phyloP scores from a whole-genome alignment of 2,329 filamentous ascomycete genomes.

The Penicillium sumatraense region DNA sequence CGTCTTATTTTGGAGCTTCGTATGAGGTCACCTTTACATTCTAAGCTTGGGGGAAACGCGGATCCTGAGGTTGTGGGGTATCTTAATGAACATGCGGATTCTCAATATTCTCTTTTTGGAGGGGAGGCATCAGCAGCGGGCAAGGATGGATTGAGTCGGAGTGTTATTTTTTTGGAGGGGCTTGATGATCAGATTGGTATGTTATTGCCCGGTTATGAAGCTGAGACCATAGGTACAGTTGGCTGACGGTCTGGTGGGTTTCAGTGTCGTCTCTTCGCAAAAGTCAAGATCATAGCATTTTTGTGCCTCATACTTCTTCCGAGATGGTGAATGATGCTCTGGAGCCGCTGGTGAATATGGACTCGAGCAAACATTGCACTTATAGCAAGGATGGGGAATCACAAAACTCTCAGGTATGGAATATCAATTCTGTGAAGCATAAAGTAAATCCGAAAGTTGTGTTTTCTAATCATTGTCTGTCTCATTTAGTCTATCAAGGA shows the following conservation, averaged over 20 bases:
- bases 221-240: too few relatives aligned
- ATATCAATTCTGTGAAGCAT: constrained; percentile 13
- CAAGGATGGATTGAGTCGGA: constrained; percentile 27
- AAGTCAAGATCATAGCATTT: constrained; percentile 14
- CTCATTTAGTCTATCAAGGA: constrained; percentile 23
- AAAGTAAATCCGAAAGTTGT: neutral
- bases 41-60: constrained; percentile 41
- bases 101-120: constrained; percentile 57
- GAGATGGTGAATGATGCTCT: constrained; percentile 15
- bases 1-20: constrained; percentile 50
- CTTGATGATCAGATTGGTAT: constrained; percentile 65
- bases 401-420: constrained; percentile 13
- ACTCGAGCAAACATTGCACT: constrained; percentile 16
- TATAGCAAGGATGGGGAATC: constrained; percentile 12
- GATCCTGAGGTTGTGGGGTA: constrained; percentile 58
- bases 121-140: too few relatives aligned
- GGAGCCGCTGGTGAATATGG: constrained; percentile 6
- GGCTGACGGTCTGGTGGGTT: constrained; percentile 7
- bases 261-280: constrained; percentile 23
- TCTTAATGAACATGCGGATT: constrained; percentile 65
- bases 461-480: neutral
- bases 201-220: too few relatives aligned
- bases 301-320: constrained; percentile 21
- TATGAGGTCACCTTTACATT: constrained; percentile 55
- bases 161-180: constrained; percentile 56